Evolutionary conservation across 108 stramenopile species (phyloP).

Genomic region (Asterionellopsis glacialis): DNA sequence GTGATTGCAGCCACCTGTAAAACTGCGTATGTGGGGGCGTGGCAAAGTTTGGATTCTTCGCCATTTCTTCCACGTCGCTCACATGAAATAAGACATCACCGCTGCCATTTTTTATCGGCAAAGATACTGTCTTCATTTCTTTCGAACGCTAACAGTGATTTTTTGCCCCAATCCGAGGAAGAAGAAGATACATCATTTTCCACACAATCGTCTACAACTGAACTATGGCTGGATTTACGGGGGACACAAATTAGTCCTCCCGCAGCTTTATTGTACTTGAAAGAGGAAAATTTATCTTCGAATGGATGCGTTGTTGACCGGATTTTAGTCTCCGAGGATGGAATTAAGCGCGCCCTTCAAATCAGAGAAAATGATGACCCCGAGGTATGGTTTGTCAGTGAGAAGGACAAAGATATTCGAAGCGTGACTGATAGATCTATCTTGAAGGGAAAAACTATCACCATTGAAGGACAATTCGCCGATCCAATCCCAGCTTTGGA

Average conservation of each 20-base stretch:
- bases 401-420: slow-evolving; percentile 13
- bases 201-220: slow-evolving; percentile 1
- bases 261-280: background rate
- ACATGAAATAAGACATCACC: too few relatives aligned
- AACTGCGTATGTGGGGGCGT: too few relatives aligned
- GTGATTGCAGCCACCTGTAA: too few relatives aligned
- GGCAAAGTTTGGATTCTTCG: too few relatives aligned
- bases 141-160: too few relatives aligned
- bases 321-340: slow-evolving; percentile 20
- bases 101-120: too few relatives aligned
- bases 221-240: slow-evolving; percentile 52
- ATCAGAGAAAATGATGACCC: background rate
- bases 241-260: slow-evolving; percentile 29
- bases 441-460: slow-evolving; percentile 1
- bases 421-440: slow-evolving; percentile 6
- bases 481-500: slow-evolving; percentile 17
- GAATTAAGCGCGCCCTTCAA: background rate
- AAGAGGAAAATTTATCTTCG: background rate
- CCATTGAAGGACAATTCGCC: slow-evolving; percentile 4
- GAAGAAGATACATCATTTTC: too few relatives aligned
- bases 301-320: slow-evolving; percentile 3
- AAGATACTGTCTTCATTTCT: too few relatives aligned
- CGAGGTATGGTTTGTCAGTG: slow-evolving; percentile 10
- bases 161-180: too few relatives aligned
- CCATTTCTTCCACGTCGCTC: too few relatives aligned